These are phyloP conservation scores for Aspergillus incahuasiensis DNA, from an alignment of 495 filamentous ascomycete genomes.

Conservation along the genomic window DNA sequence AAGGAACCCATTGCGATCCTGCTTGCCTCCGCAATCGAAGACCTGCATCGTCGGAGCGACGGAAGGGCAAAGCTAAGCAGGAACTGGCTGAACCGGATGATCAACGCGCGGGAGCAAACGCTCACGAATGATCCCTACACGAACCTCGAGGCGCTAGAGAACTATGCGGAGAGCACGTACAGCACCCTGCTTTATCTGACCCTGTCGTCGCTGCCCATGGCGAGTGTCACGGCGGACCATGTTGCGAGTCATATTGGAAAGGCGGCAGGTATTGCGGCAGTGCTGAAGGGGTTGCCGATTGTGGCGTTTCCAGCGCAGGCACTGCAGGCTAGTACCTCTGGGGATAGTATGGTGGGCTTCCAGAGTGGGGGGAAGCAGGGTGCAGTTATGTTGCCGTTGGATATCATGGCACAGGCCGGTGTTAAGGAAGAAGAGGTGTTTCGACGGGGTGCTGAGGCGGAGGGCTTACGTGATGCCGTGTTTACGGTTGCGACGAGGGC, in stretches of 20 bases:
- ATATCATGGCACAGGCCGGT: constrained; percentile 77
- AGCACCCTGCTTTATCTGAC: constrained; percentile 89
- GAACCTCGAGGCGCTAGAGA: constrained; percentile 67
- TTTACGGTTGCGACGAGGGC: constrained; percentile 89
- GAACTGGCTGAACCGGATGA: constrained; percentile 74
- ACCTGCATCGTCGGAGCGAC: constrained; percentile 52
- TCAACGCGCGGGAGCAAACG: constrained; percentile 74
- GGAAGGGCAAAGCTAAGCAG: constrained; percentile 61
- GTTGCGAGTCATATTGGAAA: constrained; percentile 93
- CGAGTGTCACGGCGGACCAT: constrained; percentile 83
- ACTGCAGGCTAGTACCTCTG: constrained; percentile 37
- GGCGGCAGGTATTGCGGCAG: constrained; percentile 78
- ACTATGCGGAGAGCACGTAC: constrained; percentile 91
- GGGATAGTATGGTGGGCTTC: constrained; percentile 21
- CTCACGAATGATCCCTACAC: constrained; percentile 80
- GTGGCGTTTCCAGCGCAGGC: constrained; percentile 67
- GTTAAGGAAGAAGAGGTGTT: constrained; percentile 87
- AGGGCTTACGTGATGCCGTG: constrained; percentile 80
- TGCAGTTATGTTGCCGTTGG: constrained; percentile 73
- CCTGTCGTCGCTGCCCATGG: constrained; percentile 67
- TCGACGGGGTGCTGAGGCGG: constrained; percentile 67
- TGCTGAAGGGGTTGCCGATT: constrained; percentile 77
- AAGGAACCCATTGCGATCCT: constrained; percentile 90
- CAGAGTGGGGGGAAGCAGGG: constrained; percentile 49
- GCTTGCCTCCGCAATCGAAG: constrained; percentile 61